Evolutionary conservation across 2,329 filamentous ascomycete genomes (phyloP), one percentile per base, ranked within the genome.

Genomic region (Ambrosiella xylebori): DNA sequence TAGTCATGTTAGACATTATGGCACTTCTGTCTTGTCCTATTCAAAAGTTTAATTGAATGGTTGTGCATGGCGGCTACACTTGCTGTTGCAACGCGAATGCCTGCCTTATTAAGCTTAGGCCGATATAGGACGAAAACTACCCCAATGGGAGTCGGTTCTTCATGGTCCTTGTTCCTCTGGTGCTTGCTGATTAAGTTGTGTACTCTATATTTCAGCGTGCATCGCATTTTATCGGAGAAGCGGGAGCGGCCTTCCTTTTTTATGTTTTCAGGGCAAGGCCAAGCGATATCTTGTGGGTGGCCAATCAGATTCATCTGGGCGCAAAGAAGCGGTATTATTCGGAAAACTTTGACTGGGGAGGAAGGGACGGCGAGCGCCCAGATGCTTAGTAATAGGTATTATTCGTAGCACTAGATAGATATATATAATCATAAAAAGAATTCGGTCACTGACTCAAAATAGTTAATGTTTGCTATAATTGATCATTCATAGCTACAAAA

Each of bases 101-200:
- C 55, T 36, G 51, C 52, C 57, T 40, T 55, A 44, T 47, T 51
- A 41, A 17, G 57, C 15, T 41, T 59, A 58, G 52, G 27, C 59
- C 56, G 56, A 58, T 58, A 58, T 56, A 58, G 59, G 56, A 61
- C 59, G 56, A 58, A 61, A 61, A 60, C 49, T 12, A 54, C 45
- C 53, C 51, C 56, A 53, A 56, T 45, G 55, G 59, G 45, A 13
- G 15, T 27, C 59, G 59, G 59, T 40, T 61, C 56, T 58, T 56
- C 56, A 61, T 53, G 59, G 56, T 58, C 59, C 59, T 61, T 40
- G 56, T 61, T 61, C 56, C 52, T 47, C 59, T 56, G 59, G 56
- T 17, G 27, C n/a, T 11, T 15, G n/a, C 45, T 61, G 56, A 61
- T 52, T 61, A 61, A 61, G 53, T 40, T 9, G 35, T 49, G 7